Evolutionary conservation across 1,284 basidiomycete genomes (phyloP).

Genomic region (Trichosporon sp.): DNA sequence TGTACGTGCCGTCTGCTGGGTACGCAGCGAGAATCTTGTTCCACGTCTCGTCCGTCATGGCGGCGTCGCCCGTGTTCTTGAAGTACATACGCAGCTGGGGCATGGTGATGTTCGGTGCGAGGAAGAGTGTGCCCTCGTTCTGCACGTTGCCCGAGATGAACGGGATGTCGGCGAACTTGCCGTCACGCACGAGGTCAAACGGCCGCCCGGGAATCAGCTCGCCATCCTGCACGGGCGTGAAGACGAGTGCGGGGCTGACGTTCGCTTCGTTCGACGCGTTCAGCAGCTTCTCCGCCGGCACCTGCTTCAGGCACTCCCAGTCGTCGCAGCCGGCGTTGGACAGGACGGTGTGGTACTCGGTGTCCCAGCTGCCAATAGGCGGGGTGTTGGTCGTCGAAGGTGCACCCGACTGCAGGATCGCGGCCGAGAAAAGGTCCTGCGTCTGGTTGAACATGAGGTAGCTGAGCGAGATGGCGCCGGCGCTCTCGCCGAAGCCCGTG

Average conservation of each 20-base stretch:
- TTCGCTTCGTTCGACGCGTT: constrained; percentile 17
- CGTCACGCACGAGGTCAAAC: constrained; percentile 33
- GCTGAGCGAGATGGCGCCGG: constrained; percentile 43
- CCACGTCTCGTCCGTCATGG: constrained; percentile 17
- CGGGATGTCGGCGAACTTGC: constrained; percentile 42
- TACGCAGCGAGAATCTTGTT: constrained; percentile 12
- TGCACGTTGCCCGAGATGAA: constrained; percentile 45
- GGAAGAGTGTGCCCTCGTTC: constrained; percentile 35
- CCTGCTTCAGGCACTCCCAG: constrained; percentile 33
- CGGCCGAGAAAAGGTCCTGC: constrained; percentile 40
- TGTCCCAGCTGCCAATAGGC: constrained; percentile 31
- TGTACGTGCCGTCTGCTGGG: constrained; percentile 1
- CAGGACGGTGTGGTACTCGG: constrained; percentile 25
- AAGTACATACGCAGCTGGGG: constrained; percentile 4
- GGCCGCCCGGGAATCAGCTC: constrained; percentile 40
- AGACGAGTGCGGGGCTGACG: neutral
- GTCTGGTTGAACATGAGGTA: constrained; percentile 36
- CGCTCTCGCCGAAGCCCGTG: constrained; percentile 49
- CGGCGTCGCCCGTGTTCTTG: constrained; percentile 16
- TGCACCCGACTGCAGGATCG: constrained; percentile 50
- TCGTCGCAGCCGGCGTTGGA: neutral
- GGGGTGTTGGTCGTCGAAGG: constrained; percentile 30
- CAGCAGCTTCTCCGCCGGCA: constrained; percentile 30
- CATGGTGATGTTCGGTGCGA: neutral
- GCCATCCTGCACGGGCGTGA: constrained; percentile 39